A percentile compares a stretch with the other conserved stretches of the same genome.
Evolutionary conservation across 768 basidiomycete species (phyloP).

Genomic region (Hydnomerulius pinastri): DNA sequence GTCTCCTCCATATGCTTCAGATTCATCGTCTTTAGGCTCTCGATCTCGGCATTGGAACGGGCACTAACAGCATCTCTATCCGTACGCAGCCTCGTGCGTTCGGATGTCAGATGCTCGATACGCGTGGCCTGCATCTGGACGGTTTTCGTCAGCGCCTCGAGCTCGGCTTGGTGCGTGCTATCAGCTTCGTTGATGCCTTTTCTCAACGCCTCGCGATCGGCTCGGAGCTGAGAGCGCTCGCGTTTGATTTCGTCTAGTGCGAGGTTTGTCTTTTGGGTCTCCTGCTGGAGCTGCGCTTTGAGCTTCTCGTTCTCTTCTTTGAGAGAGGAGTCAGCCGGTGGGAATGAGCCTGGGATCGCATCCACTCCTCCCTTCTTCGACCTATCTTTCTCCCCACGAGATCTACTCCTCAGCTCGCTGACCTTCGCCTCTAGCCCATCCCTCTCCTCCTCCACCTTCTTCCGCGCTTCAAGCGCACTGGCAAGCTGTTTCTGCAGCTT

Average conservation of each 20-base stretch:
- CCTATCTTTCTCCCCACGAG: slow-evolving; percentile 20
- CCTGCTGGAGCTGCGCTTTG: slow-evolving; percentile 19
- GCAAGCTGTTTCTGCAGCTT: too few species aligned
- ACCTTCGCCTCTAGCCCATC: slow-evolving; percentile 1
- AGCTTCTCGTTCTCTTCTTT: slow-evolving; percentile 28
- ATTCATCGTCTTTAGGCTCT: slow-evolving; percentile 16
- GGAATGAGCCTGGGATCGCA: neutral
- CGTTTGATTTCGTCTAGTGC: slow-evolving; percentile 11
- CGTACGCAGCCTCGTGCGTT: slow-evolving; percentile 26
- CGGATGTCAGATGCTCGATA: slow-evolving; percentile 20
- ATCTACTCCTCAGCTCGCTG: too few species aligned
- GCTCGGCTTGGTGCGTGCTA: slow-evolving; percentile 11
- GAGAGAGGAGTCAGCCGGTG: slow-evolving; percentile 5
- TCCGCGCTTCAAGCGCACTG: neutral
- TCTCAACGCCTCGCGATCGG: slow-evolving; percentile 11
- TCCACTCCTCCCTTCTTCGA: slow-evolving; percentile 14
- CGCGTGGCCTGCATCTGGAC: slow-evolving; percentile 22
- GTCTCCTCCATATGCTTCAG: slow-evolving; percentile 17
- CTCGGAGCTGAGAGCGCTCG: slow-evolving; percentile 11
- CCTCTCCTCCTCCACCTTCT: slow-evolving; percentile 14
- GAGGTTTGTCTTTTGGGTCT: slow-evolving; percentile 14
- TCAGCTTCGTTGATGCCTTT: slow-evolving; percentile 13
- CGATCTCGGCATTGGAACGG: slow-evolving; percentile 23
- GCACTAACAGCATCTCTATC: slow-evolving; percentile 21
- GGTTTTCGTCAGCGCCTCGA: slow-evolving; percentile 15